phyloP scores from a whole-genome alignment of 2,329 filamentous ascomycete genomes.

The Orbilia blumenaviensis region DNA sequence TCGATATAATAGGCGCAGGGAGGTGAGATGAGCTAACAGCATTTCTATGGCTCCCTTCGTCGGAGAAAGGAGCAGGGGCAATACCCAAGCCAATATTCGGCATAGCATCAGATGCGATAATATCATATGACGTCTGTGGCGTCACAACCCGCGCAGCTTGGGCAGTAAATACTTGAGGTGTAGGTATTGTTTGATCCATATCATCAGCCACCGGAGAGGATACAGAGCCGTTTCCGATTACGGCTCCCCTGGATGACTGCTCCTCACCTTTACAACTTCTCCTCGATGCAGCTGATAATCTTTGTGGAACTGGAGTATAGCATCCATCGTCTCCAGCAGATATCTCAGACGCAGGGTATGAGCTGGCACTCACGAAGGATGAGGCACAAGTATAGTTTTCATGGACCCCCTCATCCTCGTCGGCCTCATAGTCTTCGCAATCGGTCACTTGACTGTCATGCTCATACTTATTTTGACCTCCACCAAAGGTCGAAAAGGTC shows the following conservation, averaged over 20 bases:
- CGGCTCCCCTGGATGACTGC: neutral
- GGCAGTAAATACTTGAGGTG: neutral
- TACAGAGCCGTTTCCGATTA: neutral
- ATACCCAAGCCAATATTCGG: neutral
- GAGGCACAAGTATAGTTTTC: slow-evolving; percentile 26
- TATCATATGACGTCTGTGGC: neutral
- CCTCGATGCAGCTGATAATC: neutral
- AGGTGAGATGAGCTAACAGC: neutral
- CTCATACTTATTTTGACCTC: neutral
- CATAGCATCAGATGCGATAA: neutral
- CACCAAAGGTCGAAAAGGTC: slow-evolving; percentile 34
- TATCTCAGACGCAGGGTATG: slow-evolving; percentile 8
- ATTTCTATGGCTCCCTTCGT: neutral
- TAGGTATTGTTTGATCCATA: neutral
- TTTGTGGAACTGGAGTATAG: slow-evolving; percentile 10
- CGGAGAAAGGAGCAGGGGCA: neutral
- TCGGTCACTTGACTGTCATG: slow-evolving; percentile 36
- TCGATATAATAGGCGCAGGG: neutral
- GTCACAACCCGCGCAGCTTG: neutral
- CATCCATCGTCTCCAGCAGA: neutral
- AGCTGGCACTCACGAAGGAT: slow-evolving; percentile 33
- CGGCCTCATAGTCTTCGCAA: slow-evolving; percentile 38
- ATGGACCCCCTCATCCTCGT: slow-evolving; percentile 14
- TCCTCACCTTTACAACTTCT: neutral
- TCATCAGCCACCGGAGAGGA: neutral